Evolutionary conservation across 768 basidiomycete species (phyloP), one percentile per base, ranked within the genome.

Genomic region (Mycena maculata): DNA sequence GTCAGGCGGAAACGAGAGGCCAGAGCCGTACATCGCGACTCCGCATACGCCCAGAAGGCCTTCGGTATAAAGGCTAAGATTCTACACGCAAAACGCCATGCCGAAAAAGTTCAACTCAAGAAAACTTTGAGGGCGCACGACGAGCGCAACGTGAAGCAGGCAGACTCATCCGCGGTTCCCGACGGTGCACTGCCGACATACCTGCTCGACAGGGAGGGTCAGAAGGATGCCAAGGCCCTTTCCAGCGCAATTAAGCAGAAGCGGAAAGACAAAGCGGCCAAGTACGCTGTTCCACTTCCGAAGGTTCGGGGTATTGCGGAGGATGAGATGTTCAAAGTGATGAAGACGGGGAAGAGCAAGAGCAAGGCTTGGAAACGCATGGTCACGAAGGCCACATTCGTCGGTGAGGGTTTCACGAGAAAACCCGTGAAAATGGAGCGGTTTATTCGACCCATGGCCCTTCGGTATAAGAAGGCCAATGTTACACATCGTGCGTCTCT

Each of bases 121-220:
- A 99, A 99, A 85, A 96, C 95, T n/a, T 92, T 99, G 80, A 98
- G 98, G 79, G 96, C 96, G 12, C 98, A 99, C 83, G 98, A 99
- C 81, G 97, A 99, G 80, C 92, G 98, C 68, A 96, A 99, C 76
- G 90, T 98, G 83, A 99, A 99, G 82, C 92, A 96, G 76, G 87
- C 94, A 48, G 96, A 97, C 77, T 85, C 90, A 1, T 90, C 90
- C 2, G 84, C 91, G 20, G 88, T 91, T 42, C 92, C 93, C 39
- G 95, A 98, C 62, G 95, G 91, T 64, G 98, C 98, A 49, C 84
- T 98, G 31, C 98, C 98, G 22, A 91, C 97, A 4, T 99, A 96
- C 79, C 88, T 99, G 45, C 90, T 99, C 50, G 98, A 99, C 77
- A 90, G 98, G 63, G 98, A 99, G 76, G 93, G 93, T n/a, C 95